A percentile compares a stretch with the other conserved stretches of the same genome.
These are phyloP conservation scores for Clonostachys chloroleuca DNA, from an alignment of 2,329 filamentous ascomycete genomes.

Conservation along the genomic window DNA sequence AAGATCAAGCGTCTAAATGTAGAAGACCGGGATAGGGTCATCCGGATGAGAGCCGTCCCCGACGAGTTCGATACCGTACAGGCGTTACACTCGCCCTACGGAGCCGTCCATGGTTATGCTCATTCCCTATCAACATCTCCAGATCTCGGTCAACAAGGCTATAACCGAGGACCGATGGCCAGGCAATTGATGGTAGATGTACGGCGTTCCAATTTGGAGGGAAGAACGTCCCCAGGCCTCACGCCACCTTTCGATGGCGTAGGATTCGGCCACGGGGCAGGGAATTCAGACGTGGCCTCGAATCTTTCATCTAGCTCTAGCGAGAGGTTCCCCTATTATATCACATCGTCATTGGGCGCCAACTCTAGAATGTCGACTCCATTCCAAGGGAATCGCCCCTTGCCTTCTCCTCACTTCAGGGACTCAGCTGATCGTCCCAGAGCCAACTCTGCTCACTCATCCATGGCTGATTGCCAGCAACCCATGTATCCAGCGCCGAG, in stretches of 20 bases:
- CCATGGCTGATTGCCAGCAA: slow-evolving; percentile 13
- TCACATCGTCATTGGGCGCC: slow-evolving; percentile 25
- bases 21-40: slow-evolving; percentile 68
- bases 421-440: slow-evolving; percentile 53
- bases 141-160: slow-evolving; percentile 36
- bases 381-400: slow-evolving; percentile 31
- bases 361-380: slow-evolving; percentile 10
- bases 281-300: slow-evolving; percentile 50
- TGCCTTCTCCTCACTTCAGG: slow-evolving; percentile 55
- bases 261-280: slow-evolving; percentile 55
- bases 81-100: slow-evolving; percentile 63
- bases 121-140: slow-evolving; percentile 42
- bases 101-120: slow-evolving; percentile 50
- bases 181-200: slow-evolving; percentile 67
- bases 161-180: slow-evolving; percentile 43
- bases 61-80: slow-evolving; percentile 69
- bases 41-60: slow-evolving; percentile 67
- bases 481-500: not conserved
- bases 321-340: slow-evolving; percentile 43
- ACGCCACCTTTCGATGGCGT: slow-evolving; percentile 65
- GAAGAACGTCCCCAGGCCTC: slow-evolving; percentile 63
- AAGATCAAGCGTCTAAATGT: slow-evolving; percentile 68
- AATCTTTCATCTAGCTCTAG: slow-evolving; percentile 50
- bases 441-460: slow-evolving; percentile 54
- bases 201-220: slow-evolving; percentile 57